Evolutionary conservation across 2,329 filamentous ascomycete species (phyloP), one percentile per base, ranked within the genome.

Genomic region (Scleromitrula shiraiana): DNA sequence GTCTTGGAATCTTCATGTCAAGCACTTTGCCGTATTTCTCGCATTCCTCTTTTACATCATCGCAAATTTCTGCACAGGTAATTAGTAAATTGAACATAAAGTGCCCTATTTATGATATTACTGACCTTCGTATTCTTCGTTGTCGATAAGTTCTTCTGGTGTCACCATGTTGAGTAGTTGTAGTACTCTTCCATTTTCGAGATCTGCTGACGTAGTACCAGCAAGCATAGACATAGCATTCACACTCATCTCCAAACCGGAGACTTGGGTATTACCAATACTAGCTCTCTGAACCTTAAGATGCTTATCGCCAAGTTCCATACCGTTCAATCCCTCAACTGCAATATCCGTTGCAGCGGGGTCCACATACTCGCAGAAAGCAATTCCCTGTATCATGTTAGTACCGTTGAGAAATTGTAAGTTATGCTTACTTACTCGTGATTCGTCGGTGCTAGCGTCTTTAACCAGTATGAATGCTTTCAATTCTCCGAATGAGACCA

Each of bases 161-260:
- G 93, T 98, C 29, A 98, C 91, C 93, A 98, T 98, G 72, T 98
- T 98, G 62, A 98, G 78, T 53, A 98, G 73, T 68, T 95, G 91
- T 52, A 98, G 67, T 14, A 98, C 91, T 48, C 87, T 80, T 56
- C 86, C 86, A 51, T 83, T 81, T 58, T 95, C 89, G 27, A 85
- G 73, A 51, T 90, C 85, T 48, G 77, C 77, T 30, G 86, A 85
- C 3, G 83, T 88, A 17, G 93, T 95, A 50, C 91, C 90, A 30
- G 93, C 93, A 59, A 98, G 85, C 78, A 96, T 89, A 42, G 90
- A 95, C 82, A 98, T 97, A 54, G 93, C 93, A 59, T 93, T 94
- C 53, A 98, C 91, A 47, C 91, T 88, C 76, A 96, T 94, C 62
- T 98, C 93, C 33, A 95, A 78, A 54, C 89, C 89, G 39, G 87